Conservation (phyloP, 345 rosid genomes). For the Euphorbia peplus region DNA sequence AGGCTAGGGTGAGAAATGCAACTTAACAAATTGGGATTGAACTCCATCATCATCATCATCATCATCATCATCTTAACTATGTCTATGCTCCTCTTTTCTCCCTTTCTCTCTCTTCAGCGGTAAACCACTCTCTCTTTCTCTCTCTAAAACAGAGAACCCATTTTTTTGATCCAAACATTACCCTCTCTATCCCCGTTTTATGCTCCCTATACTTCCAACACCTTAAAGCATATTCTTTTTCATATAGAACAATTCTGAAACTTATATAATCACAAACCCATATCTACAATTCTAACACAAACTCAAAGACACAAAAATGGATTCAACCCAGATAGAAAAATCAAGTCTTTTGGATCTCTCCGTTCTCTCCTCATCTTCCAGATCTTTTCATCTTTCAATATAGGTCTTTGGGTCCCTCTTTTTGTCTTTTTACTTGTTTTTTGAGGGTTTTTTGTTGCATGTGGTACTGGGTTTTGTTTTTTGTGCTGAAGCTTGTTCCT, state of each 20-base stretch:
- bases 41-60: background rate
- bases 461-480: constrained; percentile 17
- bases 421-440: background rate
- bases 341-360: constrained; percentile 1
- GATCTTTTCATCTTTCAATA: constrained; percentile 25
- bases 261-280: background rate
- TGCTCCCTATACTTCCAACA: constrained; percentile 1
- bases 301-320: background rate
- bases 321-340: background rate
- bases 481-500: constrained; percentile 13
- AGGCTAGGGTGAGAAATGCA: background rate
- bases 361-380: background rate
- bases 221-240: background rate
- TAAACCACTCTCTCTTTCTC: background rate
- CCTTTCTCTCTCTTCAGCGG: background rate
- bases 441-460: constrained; percentile 26
- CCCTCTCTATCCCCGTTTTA: constrained; percentile 7
- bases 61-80: too few species aligned
- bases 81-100: background rate
- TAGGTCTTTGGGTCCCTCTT: background rate
- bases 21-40: background rate
- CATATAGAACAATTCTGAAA: background rate
- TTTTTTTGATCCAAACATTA: constrained; percentile 11
- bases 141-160: background rate
- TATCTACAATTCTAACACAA: background rate